Base-by-base conservation (phyloP, 306 rosid genomes). In the Vigna trinervia region DNA sequence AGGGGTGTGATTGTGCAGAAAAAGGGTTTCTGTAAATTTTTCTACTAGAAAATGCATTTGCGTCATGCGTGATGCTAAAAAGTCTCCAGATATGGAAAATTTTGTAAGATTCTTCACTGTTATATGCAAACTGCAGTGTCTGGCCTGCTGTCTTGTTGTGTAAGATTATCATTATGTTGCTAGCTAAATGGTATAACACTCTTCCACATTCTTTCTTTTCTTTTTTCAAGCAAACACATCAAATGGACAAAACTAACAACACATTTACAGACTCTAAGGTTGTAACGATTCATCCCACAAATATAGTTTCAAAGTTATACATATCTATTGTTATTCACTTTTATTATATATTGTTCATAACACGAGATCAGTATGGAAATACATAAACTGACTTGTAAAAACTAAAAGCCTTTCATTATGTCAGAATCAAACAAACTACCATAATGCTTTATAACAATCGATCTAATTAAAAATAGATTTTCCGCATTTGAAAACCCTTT, bases 61-160 rank as follows among this genome's bases (percentile, higher is more conserved):
- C 66, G 73, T 71, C 73, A 79, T 77, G 1, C 19, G 2, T 48
- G 65, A 39, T 51, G 73, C 66, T 71, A 17, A 79, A 79, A 48
- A 52, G 17, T 15, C 57, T 60, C 22, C 58, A 63, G 17, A 79
- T 15, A 79, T 50, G 78, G 73, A 41, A 71, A 79, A 62, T 5
- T 36, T 43, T 79, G 83, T 70, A 70, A 78, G 82, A 70, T 71
- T 78, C 82, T 78, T 71, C 82, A 60, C 57, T 79, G 78, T 48
- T 32, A 60, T 60, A 23, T 79, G 50, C 68, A 71, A 79, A 79
- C 66, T 41, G 68, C 74, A 65, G 73, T 62, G 59, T 63, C 67
- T 61, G 68, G 45, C 68, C 57, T 79, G 12, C 52, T 50, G 72
- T 72, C 78, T 53, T 14, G 22, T 72, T 79, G 74, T 41, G 60